phyloP scores from a whole-genome alignment of 352 stramenopile genomes.

The Blastocystis sp. region DNA sequence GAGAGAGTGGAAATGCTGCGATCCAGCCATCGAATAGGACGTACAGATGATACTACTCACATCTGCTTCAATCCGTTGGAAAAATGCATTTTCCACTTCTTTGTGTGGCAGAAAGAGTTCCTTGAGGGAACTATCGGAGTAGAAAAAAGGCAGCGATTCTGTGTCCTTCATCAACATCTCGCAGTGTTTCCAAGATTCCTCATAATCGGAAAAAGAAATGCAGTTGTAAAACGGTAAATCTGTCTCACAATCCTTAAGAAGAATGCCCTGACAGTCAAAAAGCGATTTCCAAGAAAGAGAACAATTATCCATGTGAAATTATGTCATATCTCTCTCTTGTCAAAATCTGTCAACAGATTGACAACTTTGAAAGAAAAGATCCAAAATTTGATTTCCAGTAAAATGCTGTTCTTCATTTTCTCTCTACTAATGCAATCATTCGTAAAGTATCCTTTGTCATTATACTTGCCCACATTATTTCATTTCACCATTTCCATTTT shows the following conservation, averaged over 20 bases:
- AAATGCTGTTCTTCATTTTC: too few species aligned
- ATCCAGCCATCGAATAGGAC: not conserved
- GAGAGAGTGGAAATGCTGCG: not conserved
- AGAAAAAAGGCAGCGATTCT: not conserved
- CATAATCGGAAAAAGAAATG: not conserved
- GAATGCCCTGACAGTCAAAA: not conserved
- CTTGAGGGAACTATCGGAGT: not conserved
- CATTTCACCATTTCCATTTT: too few species aligned
- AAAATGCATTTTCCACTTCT: not conserved
- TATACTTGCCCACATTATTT: too few species aligned
- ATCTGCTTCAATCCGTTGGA: not conserved
- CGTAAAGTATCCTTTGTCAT: too few species aligned
- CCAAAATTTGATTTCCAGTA: too few species aligned
- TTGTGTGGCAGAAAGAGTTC: not conserved
- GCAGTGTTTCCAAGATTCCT: slow-evolving; percentile 14
- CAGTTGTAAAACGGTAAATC: not conserved
- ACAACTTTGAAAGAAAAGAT: slow-evolving; percentile 2
- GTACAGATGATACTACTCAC: not conserved
- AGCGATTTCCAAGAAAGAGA: slow-evolving; percentile 40
- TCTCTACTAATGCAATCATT: too few species aligned
- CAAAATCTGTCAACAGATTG: slow-evolving; percentile 3
- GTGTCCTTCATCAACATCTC: not conserved
- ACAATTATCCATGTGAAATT: slow-evolving; percentile 22
- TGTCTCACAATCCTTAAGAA: not conserved
- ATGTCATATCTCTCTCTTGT: not conserved